Evolutionary conservation across 169 alveolate species (phyloP), one percentile per base, ranked within the genome.

Genomic region (Cryptosporidium meleagridis): DNA sequence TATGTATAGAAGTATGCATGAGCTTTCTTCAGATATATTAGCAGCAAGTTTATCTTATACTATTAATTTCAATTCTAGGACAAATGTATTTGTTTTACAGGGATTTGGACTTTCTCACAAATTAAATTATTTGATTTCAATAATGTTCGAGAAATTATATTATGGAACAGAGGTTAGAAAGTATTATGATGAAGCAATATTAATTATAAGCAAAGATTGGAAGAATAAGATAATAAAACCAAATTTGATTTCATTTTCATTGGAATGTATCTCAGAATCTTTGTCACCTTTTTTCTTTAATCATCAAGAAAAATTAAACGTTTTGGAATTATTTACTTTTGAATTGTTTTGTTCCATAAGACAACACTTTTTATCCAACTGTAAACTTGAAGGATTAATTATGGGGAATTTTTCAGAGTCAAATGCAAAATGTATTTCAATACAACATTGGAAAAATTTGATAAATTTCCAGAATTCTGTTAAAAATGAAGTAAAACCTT

Each of bases 1-100:
- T 12, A 62, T 80, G 73, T 29, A 65, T 62, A 80, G 89, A 51
- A 31, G 80, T 21, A 6, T 80, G 75, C 89, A 80, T 62, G 69
- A 80, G 18, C 44, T 59, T 44, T 62, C 73, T 7, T 80, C 89
- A 18, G 89, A 80, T 39, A 80, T 80, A 41, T 35, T 39, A 33
- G 75, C 80, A 29, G 89, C 89, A 59, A n/a, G 80, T 33, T 51
- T 80, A 18, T 80, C 89, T n/a, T 80, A 62, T 45, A 80, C 48
- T 10, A 62, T 59, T 61, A 80, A 65, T 48, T 80, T 61, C 35
- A 80, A 80, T 62, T 75, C 89, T 29, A 80, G 89, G 9, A 59
- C 73, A 8, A 80, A 65, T 62, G 89, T 80, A 26, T 65, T 80
- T 80, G 89, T 65, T 14, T 37, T 80, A 31, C 69, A 80, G 62